Evolutionary conservation across 441 rosid species (phyloP).

Genomic region (Erysimum cheiri): DNA sequence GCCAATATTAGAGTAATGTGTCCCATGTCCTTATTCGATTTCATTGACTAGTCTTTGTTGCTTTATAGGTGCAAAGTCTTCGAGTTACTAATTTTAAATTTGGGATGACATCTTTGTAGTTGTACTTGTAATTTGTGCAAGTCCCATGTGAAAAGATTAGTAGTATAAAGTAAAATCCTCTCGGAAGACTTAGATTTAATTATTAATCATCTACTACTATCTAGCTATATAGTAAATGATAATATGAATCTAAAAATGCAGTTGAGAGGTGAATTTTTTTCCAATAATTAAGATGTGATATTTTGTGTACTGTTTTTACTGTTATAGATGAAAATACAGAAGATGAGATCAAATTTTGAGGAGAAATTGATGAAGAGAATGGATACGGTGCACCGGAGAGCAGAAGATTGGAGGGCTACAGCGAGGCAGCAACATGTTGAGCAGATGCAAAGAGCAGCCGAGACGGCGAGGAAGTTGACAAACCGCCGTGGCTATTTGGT

Average conservation of each 20-base stretch:
- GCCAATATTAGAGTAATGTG: constrained; percentile 32
- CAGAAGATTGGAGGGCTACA: constrained; percentile 81
- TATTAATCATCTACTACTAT: neutral
- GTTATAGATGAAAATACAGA: constrained; percentile 81
- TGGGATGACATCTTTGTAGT: constrained; percentile 33
- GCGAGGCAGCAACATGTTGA: constrained; percentile 70
- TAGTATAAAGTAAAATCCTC: neutral
- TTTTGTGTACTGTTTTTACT: neutral
- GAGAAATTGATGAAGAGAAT: constrained; percentile 93
- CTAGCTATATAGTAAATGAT: constrained; percentile 3
- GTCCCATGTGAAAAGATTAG: constrained; percentile 36
- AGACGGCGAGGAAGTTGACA: constrained; percentile 58
- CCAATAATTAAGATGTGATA: neutral
- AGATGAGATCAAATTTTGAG: constrained; percentile 84
- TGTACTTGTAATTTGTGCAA: constrained; percentile 46
- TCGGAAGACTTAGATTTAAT: constrained; percentile 8
- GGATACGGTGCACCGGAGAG: constrained; percentile 70
- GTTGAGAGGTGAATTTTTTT: constrained; percentile 43
- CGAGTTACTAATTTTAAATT: constrained; percentile 34
- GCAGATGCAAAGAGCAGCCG: constrained; percentile 58
- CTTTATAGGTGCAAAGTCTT: constrained; percentile 49
- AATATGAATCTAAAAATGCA: neutral
- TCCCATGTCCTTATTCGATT: constrained; percentile 28
- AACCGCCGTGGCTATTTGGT: constrained; percentile 47
- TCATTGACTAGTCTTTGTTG: constrained; percentile 67